Evolutionary conservation across 2,329 filamentous ascomycete genomes (phyloP), one percentile per base, ranked within the genome.

Genomic region (Claviceps monticola): DNA sequence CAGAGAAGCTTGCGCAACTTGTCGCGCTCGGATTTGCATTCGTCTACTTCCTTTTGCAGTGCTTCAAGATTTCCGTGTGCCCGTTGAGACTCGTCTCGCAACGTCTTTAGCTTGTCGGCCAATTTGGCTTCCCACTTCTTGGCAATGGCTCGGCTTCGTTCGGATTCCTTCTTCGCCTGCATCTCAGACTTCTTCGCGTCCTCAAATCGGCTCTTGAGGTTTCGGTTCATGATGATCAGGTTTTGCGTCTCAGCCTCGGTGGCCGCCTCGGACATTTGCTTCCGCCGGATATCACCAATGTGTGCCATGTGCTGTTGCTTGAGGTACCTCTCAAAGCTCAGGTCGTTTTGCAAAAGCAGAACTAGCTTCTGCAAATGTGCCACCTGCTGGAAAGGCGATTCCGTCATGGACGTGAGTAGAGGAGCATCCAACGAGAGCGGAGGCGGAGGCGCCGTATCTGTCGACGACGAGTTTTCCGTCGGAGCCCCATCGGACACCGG

Each of bases 211-310:
- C 80, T 79, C 63, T 84, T 87, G 34, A 91, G 68, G 19, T 80
- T 80, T 17, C 85, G 80, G 61, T 90, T 91, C 17, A 78, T 82
- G 59, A 88, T 84, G 56, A 91, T 79, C 3, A 93, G 69, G 50
- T 89, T 88, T 57, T 91, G 86, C 2, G 84, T 88, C 62, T 93
- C 86, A 0, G 87, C 86, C 62, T 91, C 87, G 1, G 80, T 84
- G 1, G 86, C 84, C 7, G 85, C 85, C 63, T 90, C 84, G 56
- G 79, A 79, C 56, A 91, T 80, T 53, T 88, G 83, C 55, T 82
- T 82, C 14, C 85, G 76, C 58, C 86, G 83, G 43, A 93, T 68
- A 60, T 88, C 84, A 1, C 86, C 86, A 61, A 93, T 90, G 54
- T 91, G 86, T 2, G 83, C 79, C 57, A 90, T 79, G 63, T 91